These are phyloP conservation scores for Blepharisma japonicum DNA, from an alignment of 73 alveolate species.

Conservation along the genomic window DNA sequence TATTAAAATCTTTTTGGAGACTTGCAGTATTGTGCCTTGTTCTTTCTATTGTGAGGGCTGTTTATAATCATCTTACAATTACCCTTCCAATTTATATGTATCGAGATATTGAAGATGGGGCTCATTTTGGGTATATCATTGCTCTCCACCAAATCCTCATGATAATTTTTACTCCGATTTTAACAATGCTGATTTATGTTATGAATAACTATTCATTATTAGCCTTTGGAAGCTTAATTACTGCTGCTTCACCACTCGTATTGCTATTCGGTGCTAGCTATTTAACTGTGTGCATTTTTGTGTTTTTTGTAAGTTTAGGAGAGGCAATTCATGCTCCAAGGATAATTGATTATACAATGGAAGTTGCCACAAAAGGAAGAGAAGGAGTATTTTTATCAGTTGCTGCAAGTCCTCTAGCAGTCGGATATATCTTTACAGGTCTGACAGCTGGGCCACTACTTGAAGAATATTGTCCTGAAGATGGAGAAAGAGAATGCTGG, in stretches of 20 bases:
- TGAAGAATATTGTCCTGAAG: constrained; percentile 23
- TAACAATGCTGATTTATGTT: neutral
- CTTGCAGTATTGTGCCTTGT: neutral
- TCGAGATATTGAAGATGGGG: constrained; percentile 17
- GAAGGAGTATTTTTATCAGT: constrained; percentile 4
- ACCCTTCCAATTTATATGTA: constrained; percentile 23
- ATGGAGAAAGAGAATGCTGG: constrained; percentile 19
- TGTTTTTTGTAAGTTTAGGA: neutral
- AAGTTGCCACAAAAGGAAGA: neutral
- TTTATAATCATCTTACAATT: neutral
- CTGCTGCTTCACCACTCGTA: neutral
- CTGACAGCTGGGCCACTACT: neutral
- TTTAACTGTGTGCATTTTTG: neutral
- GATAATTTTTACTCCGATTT: neutral
- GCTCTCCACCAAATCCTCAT: neutral
- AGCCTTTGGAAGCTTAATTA: constrained; percentile 1
- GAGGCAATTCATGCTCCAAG: constrained; percentile 19
- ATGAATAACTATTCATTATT: neutral
- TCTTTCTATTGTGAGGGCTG: neutral
- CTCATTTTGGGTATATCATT: constrained; percentile 8
- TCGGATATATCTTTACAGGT: neutral
- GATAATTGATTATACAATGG: neutral
- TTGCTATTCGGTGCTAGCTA: neutral
- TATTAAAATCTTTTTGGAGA: constrained; percentile 7
- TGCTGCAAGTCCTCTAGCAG: constrained; percentile 1